These are phyloP conservation scores for Hyphopichia buzzinii DNA, from an alignment of 1,139 yeast species.

Conservation along the genomic window DNA sequence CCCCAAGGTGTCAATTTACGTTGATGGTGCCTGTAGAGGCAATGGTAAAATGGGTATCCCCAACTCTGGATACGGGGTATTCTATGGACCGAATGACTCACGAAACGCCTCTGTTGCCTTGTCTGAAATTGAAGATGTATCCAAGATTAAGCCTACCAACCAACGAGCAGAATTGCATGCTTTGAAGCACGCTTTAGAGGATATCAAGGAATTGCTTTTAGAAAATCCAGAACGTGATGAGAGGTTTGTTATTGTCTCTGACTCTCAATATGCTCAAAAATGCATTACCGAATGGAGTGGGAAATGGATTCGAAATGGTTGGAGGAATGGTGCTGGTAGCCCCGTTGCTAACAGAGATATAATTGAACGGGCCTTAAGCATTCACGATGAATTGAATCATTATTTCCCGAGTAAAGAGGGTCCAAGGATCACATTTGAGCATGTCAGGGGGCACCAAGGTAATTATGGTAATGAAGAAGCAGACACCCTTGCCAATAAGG, in stretches of 20 bases:
- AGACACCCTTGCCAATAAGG: slow-evolving; percentile 67
- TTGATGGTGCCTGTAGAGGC: slow-evolving; percentile 70
- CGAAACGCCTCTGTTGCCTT: slow-evolving; percentile 56
- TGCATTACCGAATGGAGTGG: slow-evolving; percentile 49
- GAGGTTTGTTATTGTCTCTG: slow-evolving; percentile 40
- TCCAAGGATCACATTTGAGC: slow-evolving; percentile 39
- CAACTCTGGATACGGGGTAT: slow-evolving; percentile 66
- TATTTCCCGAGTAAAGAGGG: slow-evolving; percentile 24
- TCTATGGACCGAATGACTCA: slow-evolving; percentile 54
- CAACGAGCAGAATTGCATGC: slow-evolving; percentile 81
- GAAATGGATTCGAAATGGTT: slow-evolving; percentile 54
- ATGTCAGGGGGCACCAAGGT: slow-evolving; percentile 77
- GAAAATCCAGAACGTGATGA: too few relatives aligned
- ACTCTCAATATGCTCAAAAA: slow-evolving; percentile 55
- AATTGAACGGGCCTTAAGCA: slow-evolving; percentile 29
- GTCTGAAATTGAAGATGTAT: slow-evolving; percentile 18
- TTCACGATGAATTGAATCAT: slow-evolving; percentile 27
- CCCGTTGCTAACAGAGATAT: slow-evolving; percentile 54
- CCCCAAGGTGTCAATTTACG: slow-evolving; percentile 35
- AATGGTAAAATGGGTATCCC: slow-evolving; percentile 53
- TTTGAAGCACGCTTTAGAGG: slow-evolving; percentile 50
- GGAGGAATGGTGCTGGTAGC: slow-evolving; percentile 43
- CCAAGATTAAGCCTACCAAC: slow-evolving; percentile 54
- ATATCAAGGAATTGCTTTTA: slow-evolving; percentile 26
- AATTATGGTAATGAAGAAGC: slow-evolving; percentile 73